A percentile compares a stretch with the other conserved stretches of the same genome.
These are phyloP conservation scores for Epichloe sibirici DNA, from an alignment of 2,329 filamentous ascomycete species.

Conservation along the genomic window DNA sequence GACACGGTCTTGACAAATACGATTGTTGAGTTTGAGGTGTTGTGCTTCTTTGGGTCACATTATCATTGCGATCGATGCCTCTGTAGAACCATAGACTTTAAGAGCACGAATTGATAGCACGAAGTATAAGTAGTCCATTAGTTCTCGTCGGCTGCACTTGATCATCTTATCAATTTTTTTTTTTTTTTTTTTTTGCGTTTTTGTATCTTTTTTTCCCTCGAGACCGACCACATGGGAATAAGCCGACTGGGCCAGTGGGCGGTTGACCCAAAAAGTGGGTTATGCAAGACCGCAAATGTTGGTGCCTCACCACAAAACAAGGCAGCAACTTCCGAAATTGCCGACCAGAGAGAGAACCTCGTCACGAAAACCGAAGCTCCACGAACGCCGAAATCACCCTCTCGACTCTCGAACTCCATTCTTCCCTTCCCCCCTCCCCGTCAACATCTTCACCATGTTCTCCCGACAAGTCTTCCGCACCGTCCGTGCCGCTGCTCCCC, in stretches of 20 bases:
- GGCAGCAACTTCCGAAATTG: conserved; percentile 32
- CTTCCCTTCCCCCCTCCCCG: conserved; percentile 6
- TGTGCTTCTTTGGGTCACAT: not conserved
- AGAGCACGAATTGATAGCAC: not conserved
- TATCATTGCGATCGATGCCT: not conserved
- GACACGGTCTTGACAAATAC: not conserved
- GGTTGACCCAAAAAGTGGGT: not conserved
- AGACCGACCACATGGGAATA: not conserved
- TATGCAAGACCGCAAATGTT: conserved; percentile 9
- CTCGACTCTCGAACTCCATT: conserved; percentile 14
- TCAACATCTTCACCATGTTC: conserved; percentile 33
- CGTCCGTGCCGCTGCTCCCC: conserved; percentile 45
- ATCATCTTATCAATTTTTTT: not conserved
- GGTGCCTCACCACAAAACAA: conserved; percentile 25
- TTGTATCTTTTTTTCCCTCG: too few relatives aligned
- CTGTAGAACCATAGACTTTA: not conserved
- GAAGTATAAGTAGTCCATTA: not conserved
- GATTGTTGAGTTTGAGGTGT: not conserved
- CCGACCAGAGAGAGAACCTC: conserved; percentile 25
- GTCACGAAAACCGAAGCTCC: conserved; percentile 17
- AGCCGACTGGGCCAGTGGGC: not conserved
- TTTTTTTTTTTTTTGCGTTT: not conserved
- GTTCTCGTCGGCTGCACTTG: not conserved
- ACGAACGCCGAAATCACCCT: conserved; percentile 15
- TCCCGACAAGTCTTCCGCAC: conserved; percentile 48